phyloP scores from a whole-genome alignment of 139 green algal species.

The Trebouxia sp. region DNA sequence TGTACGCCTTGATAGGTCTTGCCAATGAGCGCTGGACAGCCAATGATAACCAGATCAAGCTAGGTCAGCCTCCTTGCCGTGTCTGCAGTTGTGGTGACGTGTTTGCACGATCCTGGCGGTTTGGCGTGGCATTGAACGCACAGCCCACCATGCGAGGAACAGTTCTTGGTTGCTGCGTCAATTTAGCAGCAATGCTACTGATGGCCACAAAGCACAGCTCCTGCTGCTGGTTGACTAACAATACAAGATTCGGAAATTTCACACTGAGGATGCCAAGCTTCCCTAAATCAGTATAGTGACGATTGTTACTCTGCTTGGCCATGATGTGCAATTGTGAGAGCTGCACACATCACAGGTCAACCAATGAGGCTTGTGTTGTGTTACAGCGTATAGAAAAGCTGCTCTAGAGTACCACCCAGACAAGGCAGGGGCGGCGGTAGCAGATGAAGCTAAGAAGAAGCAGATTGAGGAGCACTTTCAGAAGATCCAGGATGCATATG shows the following conservation, averaged over 20 bases:
- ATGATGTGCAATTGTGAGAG: not conserved
- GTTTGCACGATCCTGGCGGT: too few relatives aligned
- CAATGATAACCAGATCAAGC: slow-evolving; percentile 77
- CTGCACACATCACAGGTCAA: not conserved
- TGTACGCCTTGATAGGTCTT: slow-evolving; percentile 87
- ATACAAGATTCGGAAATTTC: too few relatives aligned
- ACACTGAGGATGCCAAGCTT: too few relatives aligned
- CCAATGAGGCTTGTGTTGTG: not conserved
- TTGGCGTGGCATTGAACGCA: not conserved
- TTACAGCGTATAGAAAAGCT: slow-evolving; percentile 75
- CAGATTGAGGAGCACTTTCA: slow-evolving; percentile 85
- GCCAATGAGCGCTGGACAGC: slow-evolving; percentile 82
- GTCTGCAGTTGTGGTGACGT: too few relatives aligned
- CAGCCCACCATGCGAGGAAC: not conserved
- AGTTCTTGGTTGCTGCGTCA: not conserved
- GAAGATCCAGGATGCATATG: slow-evolving; percentile 82
- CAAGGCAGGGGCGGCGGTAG: slow-evolving; percentile 57
- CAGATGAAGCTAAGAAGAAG: slow-evolving; percentile 49
- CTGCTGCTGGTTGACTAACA: too few relatives aligned
- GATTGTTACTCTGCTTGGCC: not conserved
- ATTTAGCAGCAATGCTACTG: too few relatives aligned
- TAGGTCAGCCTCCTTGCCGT: too few relatives aligned
- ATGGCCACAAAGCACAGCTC: too few relatives aligned
- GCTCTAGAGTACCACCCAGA: slow-evolving; percentile 92
- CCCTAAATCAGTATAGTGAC: too few relatives aligned